Base-by-base conservation (phyloP, 306 rosid genomes). In the Dalbergia cochinchinensis region DNA sequence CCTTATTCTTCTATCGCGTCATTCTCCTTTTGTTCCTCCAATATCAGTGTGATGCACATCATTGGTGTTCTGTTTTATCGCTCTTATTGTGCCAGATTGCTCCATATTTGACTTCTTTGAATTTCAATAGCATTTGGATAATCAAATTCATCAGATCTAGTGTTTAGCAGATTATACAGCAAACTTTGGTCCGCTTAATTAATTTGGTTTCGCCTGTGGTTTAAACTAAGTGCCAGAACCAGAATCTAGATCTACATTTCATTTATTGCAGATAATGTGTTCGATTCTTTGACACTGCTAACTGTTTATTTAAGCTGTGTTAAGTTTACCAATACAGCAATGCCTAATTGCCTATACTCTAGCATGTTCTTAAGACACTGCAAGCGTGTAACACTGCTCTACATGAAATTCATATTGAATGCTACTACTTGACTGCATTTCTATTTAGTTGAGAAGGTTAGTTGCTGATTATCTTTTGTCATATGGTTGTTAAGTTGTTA, bases 401-500 rank as follows among this genome's bases (percentile, higher is more conserved):
- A 15, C 19, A 53, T 53, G 59, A n/a, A 53, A 53, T 14, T 11
- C 59, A n/a, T 53, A n/a, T 53, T 5, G 15, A n/a, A 15, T 53
- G 8, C 13, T 13, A 50, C 4, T 50, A n/a, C 16, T 26, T 50
- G 55, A 12, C 13, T 50, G 55, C 13, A 4, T 50, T 50, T 50
- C 55, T 50, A 6, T 50, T 42, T 50, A 0, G 16, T 50, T 50
- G 55, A 50, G 13, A 50, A 50, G 55, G n/a, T 50, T 50, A 14
- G 55, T 50, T 50, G 55, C 15, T 65, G 34, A 8, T 62, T 76
- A 53, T 37, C 61, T 74, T 31, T 33, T 76, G 42, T 57, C 55
- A 12, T 66, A 65, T 5, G 55, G 55, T 50, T 50, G 16, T 50
- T 50, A 7, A 42, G 48, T 42, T 42, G 12, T 9, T 7, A 42